Conservation (phyloP, 495 filamentous ascomycete species). For the Chaetomium tenue region DNA sequence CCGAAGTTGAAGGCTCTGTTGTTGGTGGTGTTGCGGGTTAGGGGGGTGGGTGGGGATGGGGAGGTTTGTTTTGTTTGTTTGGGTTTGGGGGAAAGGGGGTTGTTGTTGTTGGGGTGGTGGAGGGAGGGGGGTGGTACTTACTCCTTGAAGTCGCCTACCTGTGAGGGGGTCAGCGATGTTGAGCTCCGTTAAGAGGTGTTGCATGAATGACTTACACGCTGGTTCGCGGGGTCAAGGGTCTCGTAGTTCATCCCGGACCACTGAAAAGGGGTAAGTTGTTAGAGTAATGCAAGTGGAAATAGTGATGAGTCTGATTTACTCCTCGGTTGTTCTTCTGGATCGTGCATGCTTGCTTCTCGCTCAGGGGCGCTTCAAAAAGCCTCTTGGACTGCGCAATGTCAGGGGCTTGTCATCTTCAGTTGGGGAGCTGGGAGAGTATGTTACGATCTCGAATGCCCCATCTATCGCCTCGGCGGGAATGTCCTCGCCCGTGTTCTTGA, state of each 20-base stretch:
- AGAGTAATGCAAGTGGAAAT: neutral
- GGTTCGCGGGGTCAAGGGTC: slow-evolving; percentile 78
- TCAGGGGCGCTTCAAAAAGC: slow-evolving; percentile 70
- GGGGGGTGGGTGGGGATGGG: neutral
- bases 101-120: neutral
- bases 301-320: slow-evolving; percentile 18
- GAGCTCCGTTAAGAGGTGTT: too few species aligned
- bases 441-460: slow-evolving; percentile 72
- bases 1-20: slow-evolving; percentile 88
- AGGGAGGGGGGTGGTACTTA: slow-evolving; percentile 37
- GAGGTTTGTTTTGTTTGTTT: neutral
- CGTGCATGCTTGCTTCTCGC: slow-evolving; percentile 70
- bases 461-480: slow-evolving; percentile 67
- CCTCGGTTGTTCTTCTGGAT: slow-evolving; percentile 80
- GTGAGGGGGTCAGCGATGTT: slow-evolving; percentile 14
- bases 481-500: slow-evolving; percentile 63
- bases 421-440: neutral
- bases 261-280: slow-evolving; percentile 12
- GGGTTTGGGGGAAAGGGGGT: neutral
- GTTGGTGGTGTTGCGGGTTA: too few species aligned
- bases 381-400: slow-evolving; percentile 59
- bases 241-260: slow-evolving; percentile 90
- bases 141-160: slow-evolving; percentile 95
- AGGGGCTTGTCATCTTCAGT: neutral
- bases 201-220: slow-evolving; percentile 56